Conservation (phyloP, 345 rosid genomes). For the Sisymbrium altissimum region DNA sequence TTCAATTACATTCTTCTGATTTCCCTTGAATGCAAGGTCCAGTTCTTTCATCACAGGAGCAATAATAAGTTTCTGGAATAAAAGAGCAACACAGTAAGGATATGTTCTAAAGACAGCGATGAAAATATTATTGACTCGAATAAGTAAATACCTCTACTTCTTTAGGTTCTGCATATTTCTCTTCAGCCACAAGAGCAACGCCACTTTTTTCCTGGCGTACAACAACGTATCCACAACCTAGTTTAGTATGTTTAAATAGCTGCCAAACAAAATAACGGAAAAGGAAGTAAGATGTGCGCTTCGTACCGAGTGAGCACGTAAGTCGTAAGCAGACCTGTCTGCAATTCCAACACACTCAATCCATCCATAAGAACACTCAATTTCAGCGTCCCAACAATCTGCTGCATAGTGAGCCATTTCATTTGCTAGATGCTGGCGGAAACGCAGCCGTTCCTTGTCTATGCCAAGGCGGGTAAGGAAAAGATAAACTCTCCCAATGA, state of each 20-base stretch:
- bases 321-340: constrained; percentile 92
- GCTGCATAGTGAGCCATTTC: constrained; percentile 99
- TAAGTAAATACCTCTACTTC: constrained; percentile 68
- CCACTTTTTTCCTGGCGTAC: constrained; percentile 78
- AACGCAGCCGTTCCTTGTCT: constrained; percentile 70
- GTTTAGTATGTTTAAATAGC: background rate
- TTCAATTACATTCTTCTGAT: constrained; percentile 76
- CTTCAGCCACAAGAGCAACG: constrained; percentile 73
- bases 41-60: constrained; percentile 77
- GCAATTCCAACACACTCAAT: constrained; percentile 98
- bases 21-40: constrained; percentile 85
- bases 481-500: constrained; percentile 91
- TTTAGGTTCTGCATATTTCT: constrained; percentile 78
- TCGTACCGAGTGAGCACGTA: constrained; percentile 76
- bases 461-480: constrained; percentile 82
- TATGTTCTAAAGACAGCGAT: background rate
- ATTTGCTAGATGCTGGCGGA: constrained; percentile 94
- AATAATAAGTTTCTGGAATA: constrained; percentile 68
- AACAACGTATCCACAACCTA: background rate
- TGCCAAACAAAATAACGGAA: background rate
- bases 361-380: constrained; percentile 94
- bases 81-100: background rate
- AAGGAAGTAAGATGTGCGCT: background rate
- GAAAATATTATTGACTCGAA: background rate
- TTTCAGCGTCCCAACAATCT: constrained; percentile 99